Conservation (phyloP, 106 monocot species). For the Gastrodia elata region DNA sequence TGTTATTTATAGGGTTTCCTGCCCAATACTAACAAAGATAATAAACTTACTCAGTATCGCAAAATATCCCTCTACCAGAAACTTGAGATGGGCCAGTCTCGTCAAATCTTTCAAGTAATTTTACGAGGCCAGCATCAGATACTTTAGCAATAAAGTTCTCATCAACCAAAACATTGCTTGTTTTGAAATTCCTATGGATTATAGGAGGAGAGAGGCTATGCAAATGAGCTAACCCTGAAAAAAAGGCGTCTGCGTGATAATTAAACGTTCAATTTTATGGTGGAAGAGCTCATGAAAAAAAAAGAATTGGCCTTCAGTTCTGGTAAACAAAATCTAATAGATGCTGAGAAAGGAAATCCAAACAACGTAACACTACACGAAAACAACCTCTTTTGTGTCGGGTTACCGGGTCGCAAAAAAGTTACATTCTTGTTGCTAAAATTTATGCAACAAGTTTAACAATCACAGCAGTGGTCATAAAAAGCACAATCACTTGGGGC, state of each 20-base stretch:
- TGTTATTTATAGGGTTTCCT: background rate
- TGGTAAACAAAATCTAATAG: too few species aligned
- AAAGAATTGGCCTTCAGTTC: too few species aligned
- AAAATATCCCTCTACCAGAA: constrained; percentile 23
- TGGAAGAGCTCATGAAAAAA: background rate
- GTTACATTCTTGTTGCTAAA: too few species aligned
- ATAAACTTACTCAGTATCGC: constrained; percentile 41
- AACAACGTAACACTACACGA: too few species aligned
- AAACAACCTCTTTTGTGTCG: too few species aligned
- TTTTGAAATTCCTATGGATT: constrained; percentile 57
- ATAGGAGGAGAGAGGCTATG: constrained; percentile 43
- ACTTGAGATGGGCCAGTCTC: constrained; percentile 25
- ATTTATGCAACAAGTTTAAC: too few species aligned
- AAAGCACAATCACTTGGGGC: too few species aligned
- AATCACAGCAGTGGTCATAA: too few species aligned
- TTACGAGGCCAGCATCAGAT: constrained; percentile 52
- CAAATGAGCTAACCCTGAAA: constrained; percentile 50
- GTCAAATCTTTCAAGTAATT: constrained; percentile 30
- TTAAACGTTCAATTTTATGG: too few species aligned
- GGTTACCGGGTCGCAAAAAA: too few species aligned
- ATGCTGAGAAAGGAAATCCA: background rate
- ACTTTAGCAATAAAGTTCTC: constrained; percentile 83
- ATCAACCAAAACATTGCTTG: constrained; percentile 69
- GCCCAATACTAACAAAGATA: background rate
- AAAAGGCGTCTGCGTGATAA: background rate